Percentiles rank a stretch among this genome's conserved stretches.
Evolutionary conservation across 768 basidiomycete genomes (phyloP).

Genomic region (Suillus discolor): DNA sequence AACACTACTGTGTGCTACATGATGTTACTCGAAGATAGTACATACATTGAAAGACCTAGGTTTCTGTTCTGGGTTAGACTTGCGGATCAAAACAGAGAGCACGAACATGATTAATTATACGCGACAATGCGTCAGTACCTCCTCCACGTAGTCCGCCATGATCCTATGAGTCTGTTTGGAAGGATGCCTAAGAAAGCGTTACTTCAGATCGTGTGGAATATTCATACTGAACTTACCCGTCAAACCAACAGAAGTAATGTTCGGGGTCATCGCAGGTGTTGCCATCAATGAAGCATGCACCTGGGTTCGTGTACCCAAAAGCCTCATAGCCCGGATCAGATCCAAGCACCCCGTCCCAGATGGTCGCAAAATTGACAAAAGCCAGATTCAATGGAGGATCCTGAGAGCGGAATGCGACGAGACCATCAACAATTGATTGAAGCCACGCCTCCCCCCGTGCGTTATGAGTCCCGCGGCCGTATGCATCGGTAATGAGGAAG

Average conservation of each 20-base stretch:
- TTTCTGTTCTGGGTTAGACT: background rate
- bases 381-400: conserved; percentile 40
- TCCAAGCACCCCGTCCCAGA: conserved; percentile 53
- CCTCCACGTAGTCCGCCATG: conserved; percentile 53
- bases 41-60: background rate
- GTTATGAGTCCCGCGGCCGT: conserved; percentile 46
- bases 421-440: conserved; percentile 45
- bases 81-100: background rate
- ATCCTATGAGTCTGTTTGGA: conserved; percentile 50
- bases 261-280: conserved; percentile 44
- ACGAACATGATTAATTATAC: background rate
- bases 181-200: conserved; percentile 41
- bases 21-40: background rate
- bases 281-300: conserved; percentile 35
- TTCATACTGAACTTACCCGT: conserved; percentile 37
- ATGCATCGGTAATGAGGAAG: conserved; percentile 53
- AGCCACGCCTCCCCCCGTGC: conserved; percentile 49
- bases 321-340: conserved; percentile 44
- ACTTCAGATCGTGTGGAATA: background rate
- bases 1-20: background rate
- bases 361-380: conserved; percentile 48
- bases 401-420: conserved; percentile 36
- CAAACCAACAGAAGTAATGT: conserved; percentile 56
- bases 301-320: conserved; percentile 49
- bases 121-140: conserved; percentile 40